Conservation (phyloP, 305 asterid genomes). For the Rubia peregrina region DNA sequence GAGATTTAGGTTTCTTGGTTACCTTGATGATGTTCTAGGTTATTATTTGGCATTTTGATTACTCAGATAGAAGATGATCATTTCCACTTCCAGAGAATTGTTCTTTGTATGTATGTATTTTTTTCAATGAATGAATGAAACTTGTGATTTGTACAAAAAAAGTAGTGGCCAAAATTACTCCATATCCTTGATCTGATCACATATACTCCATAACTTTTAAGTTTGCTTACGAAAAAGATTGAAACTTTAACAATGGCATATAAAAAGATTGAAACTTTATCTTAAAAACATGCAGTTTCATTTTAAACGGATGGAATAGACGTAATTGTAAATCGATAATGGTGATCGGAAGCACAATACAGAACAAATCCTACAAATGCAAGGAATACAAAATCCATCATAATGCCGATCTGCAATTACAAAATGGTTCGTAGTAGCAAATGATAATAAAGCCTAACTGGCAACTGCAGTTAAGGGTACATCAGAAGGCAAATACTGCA, state of each 20-base stretch:
- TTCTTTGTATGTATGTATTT: constrained; percentile 17
- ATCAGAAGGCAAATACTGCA: neutral
- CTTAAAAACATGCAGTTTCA: too few relatives aligned
- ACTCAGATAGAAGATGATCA: neutral
- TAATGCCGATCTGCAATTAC: neutral
- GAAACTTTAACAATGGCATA: neutral
- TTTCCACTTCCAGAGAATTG: neutral
- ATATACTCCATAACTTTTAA: too few relatives aligned
- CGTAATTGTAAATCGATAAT: too few relatives aligned
- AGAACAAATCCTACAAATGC: neutral
- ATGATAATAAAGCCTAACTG: neutral
- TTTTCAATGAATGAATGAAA: neutral
- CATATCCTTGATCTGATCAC: neutral
- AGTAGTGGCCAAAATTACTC: neutral
- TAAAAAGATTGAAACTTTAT: too few relatives aligned
- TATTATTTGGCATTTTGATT: neutral
- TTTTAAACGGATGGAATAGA: too few relatives aligned
- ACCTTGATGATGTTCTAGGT: neutral
- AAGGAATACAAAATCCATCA: neutral
- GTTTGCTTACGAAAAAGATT: too few relatives aligned
- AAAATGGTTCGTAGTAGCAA: neutral
- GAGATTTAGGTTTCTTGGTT: constrained; percentile 9
- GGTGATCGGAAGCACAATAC: too few relatives aligned
- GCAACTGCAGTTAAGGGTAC: neutral
- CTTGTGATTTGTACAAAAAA: constrained; percentile 1